These are phyloP conservation scores for Raphidocelis subcapitata DNA, from an alignment of 139 green algal species.

Conservation along the genomic window DNA sequence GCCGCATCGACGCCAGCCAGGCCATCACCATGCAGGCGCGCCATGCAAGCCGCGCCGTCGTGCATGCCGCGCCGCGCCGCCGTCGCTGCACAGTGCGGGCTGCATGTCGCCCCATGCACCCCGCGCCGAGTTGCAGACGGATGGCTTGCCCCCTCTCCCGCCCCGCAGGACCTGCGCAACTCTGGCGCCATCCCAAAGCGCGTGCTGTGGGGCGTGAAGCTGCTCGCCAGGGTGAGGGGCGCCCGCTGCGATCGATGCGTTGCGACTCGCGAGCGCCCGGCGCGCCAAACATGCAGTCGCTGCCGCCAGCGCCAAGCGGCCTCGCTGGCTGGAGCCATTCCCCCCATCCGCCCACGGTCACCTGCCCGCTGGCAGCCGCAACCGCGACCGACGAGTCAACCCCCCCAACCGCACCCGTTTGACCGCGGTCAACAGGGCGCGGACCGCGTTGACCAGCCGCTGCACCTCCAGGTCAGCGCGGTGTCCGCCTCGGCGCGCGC, in stretches of 20 bases:
- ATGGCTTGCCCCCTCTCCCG: too few species aligned
- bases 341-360: not conserved
- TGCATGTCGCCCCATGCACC: too few species aligned
- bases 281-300: not conserved
- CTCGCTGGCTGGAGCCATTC: too few species aligned
- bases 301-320: not conserved
- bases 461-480: slow-evolving; percentile 73
- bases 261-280: not conserved
- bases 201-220: slow-evolving; percentile 82
- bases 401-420: slow-evolving; percentile 44
- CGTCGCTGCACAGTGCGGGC: not conserved
- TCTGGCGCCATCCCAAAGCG: slow-evolving; percentile 57
- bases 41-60: not conserved
- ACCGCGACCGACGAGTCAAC: slow-evolving; percentile 1
- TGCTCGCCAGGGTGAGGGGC: slow-evolving; percentile 67
- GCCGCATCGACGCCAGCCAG: slow-evolving; percentile 61
- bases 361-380: not conserved
- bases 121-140: too few species aligned
- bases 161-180: slow-evolving; percentile 71
- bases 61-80: not conserved
- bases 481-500: slow-evolving; percentile 45
- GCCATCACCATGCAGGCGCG: slow-evolving; percentile 90
- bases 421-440: not conserved
- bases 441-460: slow-evolving; percentile 7
- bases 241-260: too few species aligned